phyloP scores from a whole-genome alignment of 306 rosid genomes.

The Ormosia semicastrata region DNA sequence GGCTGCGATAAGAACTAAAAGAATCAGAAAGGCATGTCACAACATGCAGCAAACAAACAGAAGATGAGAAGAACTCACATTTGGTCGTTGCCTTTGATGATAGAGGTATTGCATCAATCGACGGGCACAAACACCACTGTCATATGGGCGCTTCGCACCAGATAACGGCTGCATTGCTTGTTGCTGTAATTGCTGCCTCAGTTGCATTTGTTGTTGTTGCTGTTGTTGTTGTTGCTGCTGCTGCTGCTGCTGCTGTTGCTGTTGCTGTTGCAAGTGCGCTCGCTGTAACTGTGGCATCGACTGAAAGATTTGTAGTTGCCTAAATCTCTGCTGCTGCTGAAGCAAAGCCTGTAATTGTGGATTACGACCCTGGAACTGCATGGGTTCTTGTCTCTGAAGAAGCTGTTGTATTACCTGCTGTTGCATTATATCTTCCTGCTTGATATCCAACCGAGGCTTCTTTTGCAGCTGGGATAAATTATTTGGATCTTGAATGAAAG shows the following conservation, averaged over 20 bases:
- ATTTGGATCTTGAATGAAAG: slow-evolving; percentile 76
- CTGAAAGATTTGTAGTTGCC: slow-evolving; percentile 68
- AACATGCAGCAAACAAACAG: background rate
- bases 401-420: slow-evolving; percentile 83
- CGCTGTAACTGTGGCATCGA: slow-evolving; percentile 87
- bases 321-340: slow-evolving; percentile 77
- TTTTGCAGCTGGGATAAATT: slow-evolving; percentile 60
- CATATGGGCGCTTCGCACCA: slow-evolving; percentile 65
- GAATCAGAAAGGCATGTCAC: background rate
- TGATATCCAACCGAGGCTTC: slow-evolving; percentile 81
- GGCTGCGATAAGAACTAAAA: background rate
- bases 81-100: slow-evolving; percentile 88
- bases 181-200: slow-evolving; percentile 86
- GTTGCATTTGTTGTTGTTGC: slow-evolving; percentile 64
- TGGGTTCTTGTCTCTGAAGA: slow-evolving; percentile 80
- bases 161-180: slow-evolving; percentile 63
- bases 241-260: slow-evolving; percentile 40
- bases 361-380: slow-evolving; percentile 75
- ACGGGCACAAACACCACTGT: slow-evolving; percentile 89
- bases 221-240: slow-evolving; percentile 46
- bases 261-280: slow-evolving; percentile 56
- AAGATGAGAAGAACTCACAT: slow-evolving; percentile 44
- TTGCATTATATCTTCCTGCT: slow-evolving; percentile 78
- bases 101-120: slow-evolving; percentile 95
- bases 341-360: slow-evolving; percentile 72